A percentile compares a stretch with the other conserved stretches of the same genome.
Evolutionary conservation across 345 rosid species (phyloP).

Genomic region (Euclidium syriacum): DNA sequence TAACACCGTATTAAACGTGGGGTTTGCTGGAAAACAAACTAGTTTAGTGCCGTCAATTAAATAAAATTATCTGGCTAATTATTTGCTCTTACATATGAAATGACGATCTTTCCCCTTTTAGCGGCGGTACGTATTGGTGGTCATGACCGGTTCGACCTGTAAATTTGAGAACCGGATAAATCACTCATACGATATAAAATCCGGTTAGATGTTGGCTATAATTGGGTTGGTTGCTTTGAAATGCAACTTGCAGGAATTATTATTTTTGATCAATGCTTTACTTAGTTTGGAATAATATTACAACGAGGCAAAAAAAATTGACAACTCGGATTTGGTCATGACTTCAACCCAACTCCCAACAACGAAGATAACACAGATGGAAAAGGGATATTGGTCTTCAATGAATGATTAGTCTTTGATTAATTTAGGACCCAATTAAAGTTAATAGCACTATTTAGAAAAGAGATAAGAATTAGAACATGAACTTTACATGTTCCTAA

Average conservation of each 20-base stretch:
- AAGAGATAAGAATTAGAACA: conserved; percentile 10
- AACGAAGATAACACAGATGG: conserved; percentile 28
- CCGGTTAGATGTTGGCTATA: conserved; percentile 5
- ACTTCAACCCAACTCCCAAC: conserved; percentile 27
- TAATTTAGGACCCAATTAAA: conserved; percentile 15
- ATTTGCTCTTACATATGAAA: not conserved
- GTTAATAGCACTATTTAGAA: conserved; percentile 12
- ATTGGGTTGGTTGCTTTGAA: conserved; percentile 26
- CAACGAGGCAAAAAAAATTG: conserved; percentile 27
- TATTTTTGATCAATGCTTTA: conserved; percentile 7
- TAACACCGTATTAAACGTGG: conserved; percentile 31
- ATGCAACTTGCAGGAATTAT: conserved; percentile 23
- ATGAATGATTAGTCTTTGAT: conserved; percentile 17
- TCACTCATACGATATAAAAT: not conserved
- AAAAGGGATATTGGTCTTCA: conserved; percentile 25
- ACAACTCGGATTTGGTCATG: conserved; percentile 30
- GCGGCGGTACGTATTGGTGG: conserved; percentile 9
- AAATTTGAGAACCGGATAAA: not conserved
- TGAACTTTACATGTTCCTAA: conserved; percentile 25
- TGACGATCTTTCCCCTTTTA: not conserved
- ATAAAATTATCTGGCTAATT: not conserved
- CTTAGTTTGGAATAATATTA: conserved; percentile 20
- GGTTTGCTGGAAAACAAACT: conserved; percentile 30
- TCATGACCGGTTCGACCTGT: conserved; percentile 1
- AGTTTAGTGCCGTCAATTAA: conserved; percentile 1